Percentiles rank a stretch among this genome's conserved stretches.
Evolutionary conservation across 108 stramenopile genomes (phyloP).

Genomic region (Skeletonema menzelii): DNA sequence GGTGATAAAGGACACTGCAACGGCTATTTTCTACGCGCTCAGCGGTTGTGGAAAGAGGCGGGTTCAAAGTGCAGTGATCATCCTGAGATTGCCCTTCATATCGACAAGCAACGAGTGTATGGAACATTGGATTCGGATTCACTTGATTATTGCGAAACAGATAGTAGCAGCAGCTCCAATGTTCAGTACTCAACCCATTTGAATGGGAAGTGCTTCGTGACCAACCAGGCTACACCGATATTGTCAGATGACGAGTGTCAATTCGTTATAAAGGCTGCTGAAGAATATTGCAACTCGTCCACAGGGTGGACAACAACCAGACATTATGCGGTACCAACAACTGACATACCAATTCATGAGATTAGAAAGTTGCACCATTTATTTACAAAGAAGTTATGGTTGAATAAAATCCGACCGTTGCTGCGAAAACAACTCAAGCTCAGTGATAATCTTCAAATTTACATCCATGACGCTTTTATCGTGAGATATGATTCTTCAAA

Average conservation of each 20-base stretch:
- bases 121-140: constrained; percentile 19
- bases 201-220: constrained; percentile 41
- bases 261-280: constrained; percentile 56
- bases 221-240: constrained; percentile 35
- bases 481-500: constrained; percentile 77
- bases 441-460: constrained; percentile 16
- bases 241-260: constrained; percentile 48
- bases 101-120: constrained; percentile 61
- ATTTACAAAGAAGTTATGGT: constrained; percentile 52
- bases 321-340: constrained; percentile 96
- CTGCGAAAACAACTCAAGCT: constrained; percentile 35
- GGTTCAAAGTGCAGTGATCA: constrained; percentile 36
- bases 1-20: constrained; percentile 58
- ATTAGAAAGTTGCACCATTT: constrained; percentile 52
- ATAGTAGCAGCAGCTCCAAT: background rate
- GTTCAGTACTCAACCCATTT: constrained; percentile 15
- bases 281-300: constrained; percentile 16
- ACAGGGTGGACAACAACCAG: constrained; percentile 89
- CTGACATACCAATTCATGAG: constrained; percentile 88
- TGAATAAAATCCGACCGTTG: constrained; percentile 27
- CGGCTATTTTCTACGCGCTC: constrained; percentile 59
- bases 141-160: background rate
- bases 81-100: constrained; percentile 56
- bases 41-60: constrained; percentile 65
- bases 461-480: constrained; percentile 91